These are phyloP conservation scores for Sedum album DNA, from an alignment of 164 flowering plant species.

Conservation along the genomic window DNA sequence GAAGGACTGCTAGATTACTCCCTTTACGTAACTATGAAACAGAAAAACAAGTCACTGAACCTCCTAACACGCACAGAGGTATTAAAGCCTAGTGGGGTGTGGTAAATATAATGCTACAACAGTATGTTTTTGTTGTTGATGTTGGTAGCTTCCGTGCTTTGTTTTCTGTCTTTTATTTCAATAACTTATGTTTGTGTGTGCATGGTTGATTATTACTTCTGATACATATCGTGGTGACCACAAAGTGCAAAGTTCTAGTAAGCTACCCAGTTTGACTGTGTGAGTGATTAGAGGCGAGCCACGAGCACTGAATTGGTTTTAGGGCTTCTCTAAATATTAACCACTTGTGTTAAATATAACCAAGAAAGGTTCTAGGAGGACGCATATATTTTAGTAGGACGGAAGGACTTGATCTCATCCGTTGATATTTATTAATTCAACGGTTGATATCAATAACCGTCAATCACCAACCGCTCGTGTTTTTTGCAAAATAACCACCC, in stretches of 20 bases:
- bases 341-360: too few species aligned
- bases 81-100: conserved; percentile 6
- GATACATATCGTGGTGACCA: conserved; percentile 1
- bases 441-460: too few species aligned
- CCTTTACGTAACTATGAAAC: not conserved
- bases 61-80: not conserved
- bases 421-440: too few species aligned
- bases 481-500: too few species aligned
- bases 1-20: not conserved
- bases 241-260: not conserved
- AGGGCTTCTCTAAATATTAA: not conserved
- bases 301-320: not conserved
- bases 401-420: too few species aligned
- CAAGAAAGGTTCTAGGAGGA: too few species aligned
- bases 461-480: too few species aligned
- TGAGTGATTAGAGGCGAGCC: not conserved
- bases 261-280: not conserved
- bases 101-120: not conserved
- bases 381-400: too few species aligned
- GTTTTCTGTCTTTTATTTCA: not conserved
- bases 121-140: not conserved
- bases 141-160: not conserved
- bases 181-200: not conserved
- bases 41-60: conserved; percentile 1
- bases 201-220: not conserved